Evolutionary conservation across 2,329 filamentous ascomycete genomes (phyloP), one percentile per base, ranked within the genome.

Genomic region (Aureobasidium namibiae): DNA sequence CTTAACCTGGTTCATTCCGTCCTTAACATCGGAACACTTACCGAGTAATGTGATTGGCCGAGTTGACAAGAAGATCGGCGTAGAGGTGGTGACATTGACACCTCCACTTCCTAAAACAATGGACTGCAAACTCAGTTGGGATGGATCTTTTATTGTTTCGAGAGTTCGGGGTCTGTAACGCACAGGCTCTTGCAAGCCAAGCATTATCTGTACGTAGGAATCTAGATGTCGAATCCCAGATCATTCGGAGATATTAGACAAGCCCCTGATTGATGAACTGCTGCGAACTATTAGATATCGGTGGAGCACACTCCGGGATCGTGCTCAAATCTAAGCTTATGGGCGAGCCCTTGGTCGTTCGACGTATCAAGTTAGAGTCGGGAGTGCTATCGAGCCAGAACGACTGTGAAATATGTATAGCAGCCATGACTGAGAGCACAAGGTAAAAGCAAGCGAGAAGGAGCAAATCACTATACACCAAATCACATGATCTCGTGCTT

Each of bases 21-120:
- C n/a, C n/a, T n/a, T n/a, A n/a, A n/a, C n/a, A n/a, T 52, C 9
- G 23, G 34, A 52, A 6, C 48, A 33, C 16, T 13, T 38, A 9
- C 26, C 14, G 48, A 26, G 10, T 23, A 39, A 23, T 29, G 48
- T 49, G 34, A 26, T 6, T 16, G 1, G 14, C 6, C 3, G 18
- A 11, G 21, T 36, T 39, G 33, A 26, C 34, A 39, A 33, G 13
- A 38, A 52, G 48, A 38, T 52, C 48, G 23, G 23, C 48, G 29
- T 13, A 6, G n/a, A n/a, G n/a, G 23, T 29, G 42, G 31, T 29
- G 34, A 52, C 33, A 52, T 29, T 39, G 48, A 39, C 48, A 52
- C 11, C 33, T 52, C 48, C 48, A 52, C 48, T 39, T 52, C 48
- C 34, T 52, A 52, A 52, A 52, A 52, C 48, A 14, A 33, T 52